Percentiles rank a stretch among this genome's conserved stretches.
Conservation (phyloP, 371 early-diverging fungal species). For the Mortierella polycephala region DNA sequence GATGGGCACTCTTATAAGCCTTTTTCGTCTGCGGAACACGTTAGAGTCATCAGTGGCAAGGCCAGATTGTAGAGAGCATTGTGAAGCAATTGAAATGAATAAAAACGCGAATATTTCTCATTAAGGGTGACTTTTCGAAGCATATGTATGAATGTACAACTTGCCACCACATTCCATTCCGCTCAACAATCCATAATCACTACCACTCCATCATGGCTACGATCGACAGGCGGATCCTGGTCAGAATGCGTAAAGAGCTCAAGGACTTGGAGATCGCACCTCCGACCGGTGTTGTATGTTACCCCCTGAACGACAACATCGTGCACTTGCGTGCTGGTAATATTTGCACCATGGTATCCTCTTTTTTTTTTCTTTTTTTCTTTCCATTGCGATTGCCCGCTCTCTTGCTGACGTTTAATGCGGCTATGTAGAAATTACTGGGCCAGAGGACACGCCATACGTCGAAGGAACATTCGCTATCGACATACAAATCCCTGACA, state of each 20-base stretch:
- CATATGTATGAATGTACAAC: too few relatives aligned
- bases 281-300: constrained; percentile 33
- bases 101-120: too few relatives aligned
- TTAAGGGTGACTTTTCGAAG: too few relatives aligned
- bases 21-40: constrained; percentile 46
- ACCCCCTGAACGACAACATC: constrained; percentile 46
- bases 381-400: not conserved
- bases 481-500: constrained; percentile 50
- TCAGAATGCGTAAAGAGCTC: constrained; percentile 42
- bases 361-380: not conserved
- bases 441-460: constrained; percentile 45
- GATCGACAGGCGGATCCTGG: constrained; percentile 28
- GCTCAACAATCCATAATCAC: too few relatives aligned
- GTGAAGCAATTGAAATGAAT: too few relatives aligned
- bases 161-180: too few relatives aligned
- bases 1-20: constrained; percentile 62
- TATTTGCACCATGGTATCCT: not conserved
- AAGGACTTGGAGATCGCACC: constrained; percentile 29
- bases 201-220: constrained; percentile 4
- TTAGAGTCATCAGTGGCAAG: constrained; percentile 40
- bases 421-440: constrained; percentile 25
- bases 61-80: constrained; percentile 21
- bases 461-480: constrained; percentile 36
- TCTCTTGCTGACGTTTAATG: not conserved
- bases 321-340: constrained; percentile 46